Percentiles rank a stretch among this genome's conserved stretches.
These are phyloP conservation scores for Xylariaceae sp. DNA, from an alignment of 2,329 filamentous ascomycete genomes.

Conservation along the genomic window DNA sequence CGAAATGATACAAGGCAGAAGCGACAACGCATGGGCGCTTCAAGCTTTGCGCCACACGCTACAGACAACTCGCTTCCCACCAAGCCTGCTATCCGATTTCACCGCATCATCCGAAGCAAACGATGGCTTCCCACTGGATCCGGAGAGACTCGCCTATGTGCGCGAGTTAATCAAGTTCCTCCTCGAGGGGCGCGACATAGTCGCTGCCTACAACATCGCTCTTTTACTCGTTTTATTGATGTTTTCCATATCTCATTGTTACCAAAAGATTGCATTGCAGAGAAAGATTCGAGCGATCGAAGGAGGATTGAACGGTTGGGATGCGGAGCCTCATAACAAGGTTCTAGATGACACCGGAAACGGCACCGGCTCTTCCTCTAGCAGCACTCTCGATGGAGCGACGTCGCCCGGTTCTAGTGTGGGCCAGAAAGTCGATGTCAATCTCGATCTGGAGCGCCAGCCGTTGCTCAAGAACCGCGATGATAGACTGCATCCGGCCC, in stretches of 20 bases:
- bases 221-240: slow-evolving; percentile 28
- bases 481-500: background rate
- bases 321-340: slow-evolving; percentile 3
- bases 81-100: slow-evolving; percentile 1
- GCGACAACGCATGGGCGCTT: slow-evolving; percentile 16
- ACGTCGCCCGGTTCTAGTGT: slow-evolving; percentile 20
- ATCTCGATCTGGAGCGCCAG: slow-evolving; percentile 33
- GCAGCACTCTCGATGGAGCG: slow-evolving; percentile 29
- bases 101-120: slow-evolving; percentile 5
- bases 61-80: slow-evolving; percentile 15
- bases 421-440: slow-evolving; percentile 15
- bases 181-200: slow-evolving; percentile 31
- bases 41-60: slow-evolving; percentile 21
- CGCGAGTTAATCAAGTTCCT: slow-evolving; percentile 29
- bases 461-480: slow-evolving; percentile 28
- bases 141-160: slow-evolving; percentile 34
- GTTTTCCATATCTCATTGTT: slow-evolving; percentile 27
- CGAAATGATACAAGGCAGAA: slow-evolving; percentile 12
- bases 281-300: slow-evolving; percentile 25
- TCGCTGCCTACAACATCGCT: slow-evolving; percentile 33
- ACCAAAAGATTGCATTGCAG: slow-evolving; percentile 18
- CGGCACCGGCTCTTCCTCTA: slow-evolving; percentile 31
- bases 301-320: slow-evolving; percentile 1
- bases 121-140: slow-evolving; percentile 20
- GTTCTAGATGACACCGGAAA: slow-evolving; percentile 10